Evolutionary conservation across 257 asterid species (phyloP).

Genomic region (Przewalskia tangutica): DNA sequence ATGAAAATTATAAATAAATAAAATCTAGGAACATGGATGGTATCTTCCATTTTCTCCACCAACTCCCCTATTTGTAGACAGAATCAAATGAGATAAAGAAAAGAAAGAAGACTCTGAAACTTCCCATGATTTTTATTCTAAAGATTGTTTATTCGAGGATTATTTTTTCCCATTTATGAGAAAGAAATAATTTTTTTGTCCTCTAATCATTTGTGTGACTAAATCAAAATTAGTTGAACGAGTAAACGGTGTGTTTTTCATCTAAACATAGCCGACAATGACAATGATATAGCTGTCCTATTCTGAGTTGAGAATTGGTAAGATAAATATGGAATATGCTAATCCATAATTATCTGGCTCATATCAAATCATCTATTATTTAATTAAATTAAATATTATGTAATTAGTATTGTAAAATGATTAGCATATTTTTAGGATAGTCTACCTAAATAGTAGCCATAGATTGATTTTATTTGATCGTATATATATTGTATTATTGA

Average conservation of each 20-base stretch:
- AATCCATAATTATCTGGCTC: no score
- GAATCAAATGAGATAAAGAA: slow-evolving; percentile 19
- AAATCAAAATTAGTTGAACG: neutral
- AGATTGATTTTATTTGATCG: no score
- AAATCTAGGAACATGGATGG: slow-evolving; percentile 1
- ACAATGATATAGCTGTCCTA: slow-evolving; percentile 27
- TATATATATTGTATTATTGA: no score
- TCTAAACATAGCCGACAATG: slow-evolving; percentile 27
- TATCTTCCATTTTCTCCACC: slow-evolving; percentile 19
- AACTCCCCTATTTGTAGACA: slow-evolving; percentile 17
- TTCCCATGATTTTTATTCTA: slow-evolving; percentile 5
- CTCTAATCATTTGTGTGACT: slow-evolving; percentile 17
- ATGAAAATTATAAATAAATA: neutral
- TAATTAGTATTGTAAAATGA: no score
- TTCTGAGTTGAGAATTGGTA: neutral
- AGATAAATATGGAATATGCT: no score
- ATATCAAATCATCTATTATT: no score
- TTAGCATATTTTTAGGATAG: no score
- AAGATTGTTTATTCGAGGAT: neutral
- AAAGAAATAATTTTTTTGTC: neutral
- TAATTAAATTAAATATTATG: no score
- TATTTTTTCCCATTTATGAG: neutral
- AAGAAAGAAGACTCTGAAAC: slow-evolving; percentile 10
- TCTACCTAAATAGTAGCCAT: no score
- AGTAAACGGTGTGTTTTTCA: slow-evolving; percentile 11